phyloP scores from a whole-genome alignment of 768 basidiomycete genomes.

The Boletales sp. region DNA sequence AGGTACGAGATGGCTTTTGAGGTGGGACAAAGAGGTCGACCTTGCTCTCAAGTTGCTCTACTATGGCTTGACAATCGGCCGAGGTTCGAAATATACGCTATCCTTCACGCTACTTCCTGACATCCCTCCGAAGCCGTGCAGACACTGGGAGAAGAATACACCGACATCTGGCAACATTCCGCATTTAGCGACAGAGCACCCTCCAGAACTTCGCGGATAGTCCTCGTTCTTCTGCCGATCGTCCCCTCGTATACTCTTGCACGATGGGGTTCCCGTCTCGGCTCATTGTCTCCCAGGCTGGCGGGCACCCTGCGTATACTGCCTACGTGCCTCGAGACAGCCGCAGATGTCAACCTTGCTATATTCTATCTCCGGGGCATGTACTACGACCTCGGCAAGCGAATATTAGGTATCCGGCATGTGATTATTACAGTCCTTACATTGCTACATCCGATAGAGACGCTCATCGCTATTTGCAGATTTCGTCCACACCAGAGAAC shows the following conservation, averaged over 20 bases:
- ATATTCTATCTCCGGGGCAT: conserved; percentile 75
- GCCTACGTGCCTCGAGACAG: conserved; percentile 52
- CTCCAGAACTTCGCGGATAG: conserved; percentile 41
- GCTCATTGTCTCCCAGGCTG: conserved; percentile 31
- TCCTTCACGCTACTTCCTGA: conserved; percentile 4
- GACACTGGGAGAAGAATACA: conserved; percentile 90
- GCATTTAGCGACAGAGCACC: conserved; percentile 39
- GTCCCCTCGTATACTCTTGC: conserved; percentile 62
- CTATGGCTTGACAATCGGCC: conserved; percentile 69
- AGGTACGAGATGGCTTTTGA: conserved; percentile 79
- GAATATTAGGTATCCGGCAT: conserved; percentile 65
- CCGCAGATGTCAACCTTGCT: conserved; percentile 72
- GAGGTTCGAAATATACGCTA: conserved; percentile 45
- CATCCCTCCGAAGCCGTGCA: conserved; percentile 53
- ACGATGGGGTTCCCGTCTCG: conserved; percentile 41
- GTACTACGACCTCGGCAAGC: conserved; percentile 72
- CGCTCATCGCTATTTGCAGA: conserved; percentile 37
- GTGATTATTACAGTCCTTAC: conserved; percentile 36
- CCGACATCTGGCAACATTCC: conserved; percentile 76
- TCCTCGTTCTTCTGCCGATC: conserved; percentile 62
- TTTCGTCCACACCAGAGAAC: conserved; percentile 70
- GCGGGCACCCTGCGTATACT: conserved; percentile 33
- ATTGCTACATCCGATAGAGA: background rate
- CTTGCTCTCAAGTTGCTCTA: conserved; percentile 65
- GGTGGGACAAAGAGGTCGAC: conserved; percentile 82